A percentile compares a stretch with the other conserved stretches of the same genome.
Evolutionary conservation across 2,329 filamentous ascomycete genomes (phyloP).

Genomic region (Conoideocrella luteorostrata): DNA sequence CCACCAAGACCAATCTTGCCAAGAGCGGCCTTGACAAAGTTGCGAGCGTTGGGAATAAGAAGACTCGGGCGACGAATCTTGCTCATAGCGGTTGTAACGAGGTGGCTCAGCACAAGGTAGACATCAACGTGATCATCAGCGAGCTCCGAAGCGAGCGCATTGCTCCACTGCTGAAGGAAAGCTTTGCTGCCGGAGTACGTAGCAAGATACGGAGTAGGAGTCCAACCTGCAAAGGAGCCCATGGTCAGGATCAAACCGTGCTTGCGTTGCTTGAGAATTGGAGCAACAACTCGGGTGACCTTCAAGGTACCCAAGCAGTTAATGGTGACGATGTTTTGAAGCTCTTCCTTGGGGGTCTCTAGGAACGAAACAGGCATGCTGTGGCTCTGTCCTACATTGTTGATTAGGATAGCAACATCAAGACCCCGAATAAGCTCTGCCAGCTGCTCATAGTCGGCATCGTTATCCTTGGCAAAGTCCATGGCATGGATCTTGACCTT

Average conservation of each 20-base stretch:
- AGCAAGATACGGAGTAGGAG: constrained; percentile 85
- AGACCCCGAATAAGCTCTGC: constrained; percentile 62
- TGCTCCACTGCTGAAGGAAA: constrained; percentile 95
- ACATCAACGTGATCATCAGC: constrained; percentile 75
- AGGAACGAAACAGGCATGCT: constrained; percentile 86
- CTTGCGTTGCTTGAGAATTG: constrained; percentile 77
- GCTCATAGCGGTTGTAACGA: constrained; percentile 94
- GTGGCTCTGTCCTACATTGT: constrained; percentile 95
- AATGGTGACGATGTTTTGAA: constrained; percentile 87
- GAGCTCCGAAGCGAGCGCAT: constrained; percentile 76
- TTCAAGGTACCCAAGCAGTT: constrained; percentile 89
- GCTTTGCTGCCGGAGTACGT: constrained; percentile 98
- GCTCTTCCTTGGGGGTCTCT: constrained; percentile 70
- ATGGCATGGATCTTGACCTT: constrained; percentile 77
- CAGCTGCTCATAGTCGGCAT: constrained; percentile 73
- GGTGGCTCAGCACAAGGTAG: constrained; percentile 85
- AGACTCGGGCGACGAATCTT: constrained; percentile 78
- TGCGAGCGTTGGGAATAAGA: constrained; percentile 72
- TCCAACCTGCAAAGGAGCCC: constrained; percentile 91
- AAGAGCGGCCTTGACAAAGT: constrained; percentile 74
- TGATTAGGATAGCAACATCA: constrained; percentile 83
- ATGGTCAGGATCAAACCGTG: constrained; percentile 90
- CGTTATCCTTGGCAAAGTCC: constrained; percentile 79
- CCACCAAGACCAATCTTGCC: constrained; percentile 76
- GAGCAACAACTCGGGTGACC: constrained; percentile 77